Percentiles rank a stretch among this genome's conserved stretches.
Conservation (phyloP, 2,329 filamentous ascomycete genomes). For the Curvularia lunata region DNA sequence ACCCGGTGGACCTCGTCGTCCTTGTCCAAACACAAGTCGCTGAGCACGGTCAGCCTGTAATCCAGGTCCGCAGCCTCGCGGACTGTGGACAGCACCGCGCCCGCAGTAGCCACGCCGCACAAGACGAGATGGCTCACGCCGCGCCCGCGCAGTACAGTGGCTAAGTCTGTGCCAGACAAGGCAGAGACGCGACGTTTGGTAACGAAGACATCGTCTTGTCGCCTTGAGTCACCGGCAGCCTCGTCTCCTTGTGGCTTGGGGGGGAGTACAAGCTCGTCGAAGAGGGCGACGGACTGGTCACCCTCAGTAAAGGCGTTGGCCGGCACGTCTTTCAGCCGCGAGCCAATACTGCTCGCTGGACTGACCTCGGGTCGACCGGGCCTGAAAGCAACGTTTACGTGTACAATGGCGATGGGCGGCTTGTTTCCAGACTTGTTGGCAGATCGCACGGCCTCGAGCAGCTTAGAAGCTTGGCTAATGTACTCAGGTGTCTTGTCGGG, state of each 20-base stretch:
- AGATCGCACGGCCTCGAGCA: neutral
- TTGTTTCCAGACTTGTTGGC: neutral
- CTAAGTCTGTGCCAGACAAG: neutral
- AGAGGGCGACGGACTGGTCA: conserved; percentile 1
- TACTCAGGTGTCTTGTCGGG: neutral
- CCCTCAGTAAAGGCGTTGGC: neutral
- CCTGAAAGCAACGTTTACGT: neutral
- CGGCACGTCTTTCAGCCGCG: neutral
- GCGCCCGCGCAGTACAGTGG: neutral
- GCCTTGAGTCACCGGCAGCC: neutral
- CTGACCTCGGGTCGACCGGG: neutral
- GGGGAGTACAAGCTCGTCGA: neutral
- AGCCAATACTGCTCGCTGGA: neutral
- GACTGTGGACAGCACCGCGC: neutral
- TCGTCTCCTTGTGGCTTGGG: neutral
- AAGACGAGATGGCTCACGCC: neutral
- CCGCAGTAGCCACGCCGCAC: neutral
- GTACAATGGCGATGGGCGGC: neutral
- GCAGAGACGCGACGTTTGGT: neutral
- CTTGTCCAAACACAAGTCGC: neutral
- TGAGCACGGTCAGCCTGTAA: neutral
- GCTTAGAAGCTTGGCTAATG: neutral
- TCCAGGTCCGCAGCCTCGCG: neutral
- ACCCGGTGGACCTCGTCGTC: neutral
- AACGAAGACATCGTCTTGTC: neutral